Evolutionary conservation across 225 moss, liverwort and hornwort species (phyloP).

Genomic region (Bryoerythrophyllum caledonicum): DNA sequence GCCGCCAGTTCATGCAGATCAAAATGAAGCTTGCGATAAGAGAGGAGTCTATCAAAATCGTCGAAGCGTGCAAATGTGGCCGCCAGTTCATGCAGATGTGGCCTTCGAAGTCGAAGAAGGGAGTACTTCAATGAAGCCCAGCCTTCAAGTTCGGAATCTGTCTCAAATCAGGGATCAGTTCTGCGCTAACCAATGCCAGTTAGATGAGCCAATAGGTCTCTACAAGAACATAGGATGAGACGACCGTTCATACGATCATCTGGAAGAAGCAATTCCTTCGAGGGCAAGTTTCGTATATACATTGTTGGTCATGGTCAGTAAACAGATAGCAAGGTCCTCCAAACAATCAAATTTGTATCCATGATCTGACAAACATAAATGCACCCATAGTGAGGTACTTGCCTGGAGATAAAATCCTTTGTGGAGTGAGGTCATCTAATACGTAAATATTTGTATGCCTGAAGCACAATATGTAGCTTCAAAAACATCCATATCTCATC

Average conservation of each 20-base stretch:
- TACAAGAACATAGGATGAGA: background rate
- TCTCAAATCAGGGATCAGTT: background rate
- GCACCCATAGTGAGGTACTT: background rate
- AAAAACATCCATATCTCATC: background rate
- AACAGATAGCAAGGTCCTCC: background rate
- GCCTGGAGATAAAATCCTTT: too few relatives aligned
- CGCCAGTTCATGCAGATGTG: conserved; percentile 70
- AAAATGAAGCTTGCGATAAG: conserved; percentile 67
- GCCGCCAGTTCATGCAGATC: conserved; percentile 82
- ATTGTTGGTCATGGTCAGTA: too few relatives aligned
- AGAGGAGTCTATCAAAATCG: conserved; percentile 52
- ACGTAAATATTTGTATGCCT: too few relatives aligned
- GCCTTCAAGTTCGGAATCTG: background rate
- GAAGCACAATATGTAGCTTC: background rate
- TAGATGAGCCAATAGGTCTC: background rate
- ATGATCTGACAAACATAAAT: background rate
- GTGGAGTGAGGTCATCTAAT: background rate
- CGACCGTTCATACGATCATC: background rate
- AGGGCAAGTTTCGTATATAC: background rate
- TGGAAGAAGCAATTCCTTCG: background rate
- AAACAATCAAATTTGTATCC: background rate
- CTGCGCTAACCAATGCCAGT: background rate
- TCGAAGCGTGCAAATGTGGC: too few relatives aligned
- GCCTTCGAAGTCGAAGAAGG: conserved; percentile 38
- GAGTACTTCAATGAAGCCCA: conserved; percentile 17